Conservation (phyloP, 2,329 filamentous ascomycete genomes). For the Coniochaeta sp. region DNA sequence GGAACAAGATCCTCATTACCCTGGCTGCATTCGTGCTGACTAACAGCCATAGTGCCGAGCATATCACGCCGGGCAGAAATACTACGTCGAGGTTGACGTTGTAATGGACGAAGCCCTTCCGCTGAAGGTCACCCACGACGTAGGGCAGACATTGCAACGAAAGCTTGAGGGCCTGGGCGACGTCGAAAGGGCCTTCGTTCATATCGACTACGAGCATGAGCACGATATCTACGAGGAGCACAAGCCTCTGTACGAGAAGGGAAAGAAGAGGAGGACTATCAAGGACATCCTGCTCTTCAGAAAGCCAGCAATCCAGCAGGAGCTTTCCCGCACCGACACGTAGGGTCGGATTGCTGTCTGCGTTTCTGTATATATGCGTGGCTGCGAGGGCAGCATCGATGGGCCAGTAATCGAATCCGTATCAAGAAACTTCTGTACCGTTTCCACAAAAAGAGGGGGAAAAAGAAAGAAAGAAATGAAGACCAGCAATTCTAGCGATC, state of each 20-base stretch:
- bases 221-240: constrained; percentile 33
- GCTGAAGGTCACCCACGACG: constrained; percentile 51
- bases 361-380: background rate
- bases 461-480: background rate
- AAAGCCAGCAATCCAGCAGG: constrained; percentile 16
- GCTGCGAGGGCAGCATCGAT: background rate
- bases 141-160: constrained; percentile 51
- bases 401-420: background rate
- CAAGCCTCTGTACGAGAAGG: constrained; percentile 31
- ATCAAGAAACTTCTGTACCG: background rate
- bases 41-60: constrained; percentile 36
- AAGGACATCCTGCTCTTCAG: constrained; percentile 26
- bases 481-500: background rate
- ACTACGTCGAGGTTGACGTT: constrained; percentile 57
- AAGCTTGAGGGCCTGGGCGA: constrained; percentile 45
- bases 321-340: background rate
- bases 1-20: no score
- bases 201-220: constrained; percentile 35
- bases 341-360: background rate
- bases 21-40: no score
- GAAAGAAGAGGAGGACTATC: constrained; percentile 20
- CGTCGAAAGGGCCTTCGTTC: constrained; percentile 38
- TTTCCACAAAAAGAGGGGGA: no score
- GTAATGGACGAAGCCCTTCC: constrained; percentile 49
- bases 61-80: constrained; percentile 54